Percentiles rank a stretch among this genome's conserved stretches.
These are phyloP conservation scores for Pichia sp. DNA, from an alignment of 1,139 yeast species.

Conservation along the genomic window DNA sequence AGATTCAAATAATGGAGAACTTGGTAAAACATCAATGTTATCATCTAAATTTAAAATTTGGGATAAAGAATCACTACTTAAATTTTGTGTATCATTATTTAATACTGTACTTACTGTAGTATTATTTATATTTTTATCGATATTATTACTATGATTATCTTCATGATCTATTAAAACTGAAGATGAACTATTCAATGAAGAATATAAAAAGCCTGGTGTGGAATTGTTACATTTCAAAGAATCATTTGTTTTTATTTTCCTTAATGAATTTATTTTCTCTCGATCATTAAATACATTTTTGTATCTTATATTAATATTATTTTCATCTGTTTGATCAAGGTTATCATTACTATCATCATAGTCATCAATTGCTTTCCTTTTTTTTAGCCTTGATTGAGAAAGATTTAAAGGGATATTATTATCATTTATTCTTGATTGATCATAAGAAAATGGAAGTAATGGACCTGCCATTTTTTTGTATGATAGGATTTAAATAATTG, in stretches of 20 bases:
- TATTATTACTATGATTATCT: not conserved
- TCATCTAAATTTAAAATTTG: not conserved
- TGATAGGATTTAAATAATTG: not conserved
- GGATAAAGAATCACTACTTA: conserved; percentile 8
- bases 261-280: not conserved
- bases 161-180: conserved; percentile 5
- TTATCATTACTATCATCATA: not conserved
- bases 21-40: conserved; percentile 14
- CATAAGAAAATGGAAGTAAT: conserved; percentile 25
- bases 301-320: no score
- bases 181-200: conserved; percentile 12
- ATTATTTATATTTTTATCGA: not conserved
- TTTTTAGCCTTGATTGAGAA: not conserved
- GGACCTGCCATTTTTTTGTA: conserved; percentile 16
- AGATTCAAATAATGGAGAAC: conserved; percentile 14
- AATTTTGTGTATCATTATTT: not conserved
- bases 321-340: no score
- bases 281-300: not conserved
- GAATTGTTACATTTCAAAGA: not conserved
- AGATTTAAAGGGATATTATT: conserved; percentile 6
- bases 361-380: not conserved
- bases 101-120: conserved; percentile 11
- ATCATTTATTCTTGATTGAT: conserved; percentile 21
- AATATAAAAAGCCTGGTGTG: conserved; percentile 1
- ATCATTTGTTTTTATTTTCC: not conserved